Base-by-base conservation (phyloP, 345 rosid genomes). In the Jatropha curcas region DNA sequence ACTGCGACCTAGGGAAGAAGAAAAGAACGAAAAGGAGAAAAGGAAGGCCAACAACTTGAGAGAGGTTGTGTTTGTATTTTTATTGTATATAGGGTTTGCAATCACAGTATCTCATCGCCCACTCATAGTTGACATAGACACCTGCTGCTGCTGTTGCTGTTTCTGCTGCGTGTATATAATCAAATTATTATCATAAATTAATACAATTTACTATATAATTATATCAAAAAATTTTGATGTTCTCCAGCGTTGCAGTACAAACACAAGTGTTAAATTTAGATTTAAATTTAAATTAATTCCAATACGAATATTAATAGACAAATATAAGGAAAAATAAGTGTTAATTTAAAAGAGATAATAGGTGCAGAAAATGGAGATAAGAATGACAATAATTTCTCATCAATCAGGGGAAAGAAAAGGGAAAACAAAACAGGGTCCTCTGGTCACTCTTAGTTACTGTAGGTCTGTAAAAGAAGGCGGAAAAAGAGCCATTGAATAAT, bases 401-500 rank as follows among this genome's bases (percentile, higher is more conserved):
- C 60, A 63, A 34, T 39, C 58, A 22, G 73, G 63, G 35, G 27
- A 46, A 52, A 19, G 20, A 52, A 41, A 55, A 43, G 17, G 62
- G 48, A 39, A 9, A 65, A 57, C 19, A 74, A 61, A 60, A 60
- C n/a, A 61, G 22, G 63, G 58, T 70, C 50, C 51, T 48, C 48
- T 58, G 30, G 68, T 65, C 75, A 59, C 72, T 59, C 19, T 78
- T 62, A 62, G 60, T 19, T 10, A 10, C 55, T 33, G 56, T 69
- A 58, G 31, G 51, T 51, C 63, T 61, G 46, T 70, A 56, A 39
- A 65, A 65, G 7, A 13, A 20, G 3, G 22, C 17, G 16, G 20
- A 52, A 46, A 48, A 35, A 52, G 0, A 24, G 22, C 58, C 74
- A 52, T 53, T 31, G 46, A 61, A 55, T 57, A 27, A 64, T 58